Evolutionary conservation across 768 basidiomycete genomes (phyloP).

Genomic region (Polyporus arcularius): DNA sequence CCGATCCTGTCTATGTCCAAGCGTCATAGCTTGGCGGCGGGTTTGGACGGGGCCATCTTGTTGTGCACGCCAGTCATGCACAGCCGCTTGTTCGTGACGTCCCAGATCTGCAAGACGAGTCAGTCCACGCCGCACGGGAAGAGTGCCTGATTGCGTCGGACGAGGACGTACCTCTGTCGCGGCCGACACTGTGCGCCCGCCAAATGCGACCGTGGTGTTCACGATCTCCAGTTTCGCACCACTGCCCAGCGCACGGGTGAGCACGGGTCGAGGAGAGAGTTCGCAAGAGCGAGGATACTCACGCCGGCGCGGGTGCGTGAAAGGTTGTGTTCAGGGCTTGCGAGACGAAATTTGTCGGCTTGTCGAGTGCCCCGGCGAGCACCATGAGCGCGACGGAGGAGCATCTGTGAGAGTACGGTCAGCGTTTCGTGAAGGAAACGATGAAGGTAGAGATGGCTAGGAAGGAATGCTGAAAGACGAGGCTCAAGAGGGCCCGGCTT

Average conservation of each 20-base stretch:
- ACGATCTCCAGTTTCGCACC: constrained; percentile 19
- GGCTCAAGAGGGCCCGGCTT: background rate
- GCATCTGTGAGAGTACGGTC: background rate
- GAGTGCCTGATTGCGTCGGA: no score
- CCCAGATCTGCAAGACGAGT: constrained; percentile 25
- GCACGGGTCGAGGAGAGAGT: background rate
- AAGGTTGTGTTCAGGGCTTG: constrained; percentile 20
- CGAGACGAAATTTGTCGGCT: constrained; percentile 19
- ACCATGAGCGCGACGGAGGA: constrained; percentile 17
- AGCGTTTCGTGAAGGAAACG: background rate
- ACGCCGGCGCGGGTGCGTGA: constrained; percentile 19
- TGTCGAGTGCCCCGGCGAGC: constrained; percentile 7
- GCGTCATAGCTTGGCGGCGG: constrained; percentile 2
- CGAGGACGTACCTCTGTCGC: constrained; percentile 15
- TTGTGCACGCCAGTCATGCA: constrained; percentile 19
- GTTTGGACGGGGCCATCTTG: constrained; percentile 21
- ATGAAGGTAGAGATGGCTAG: no score
- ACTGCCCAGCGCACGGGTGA: constrained; percentile 1
- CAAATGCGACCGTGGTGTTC: constrained; percentile 15
- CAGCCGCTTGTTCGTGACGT: constrained; percentile 18
- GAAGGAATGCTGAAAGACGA: background rate
- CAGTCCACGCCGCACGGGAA: no score
- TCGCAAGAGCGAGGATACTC: background rate
- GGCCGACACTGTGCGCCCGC: constrained; percentile 17
- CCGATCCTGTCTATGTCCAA: background rate